Base-by-base conservation (phyloP, 345 rosid genomes). In the Pistacia vera region DNA sequence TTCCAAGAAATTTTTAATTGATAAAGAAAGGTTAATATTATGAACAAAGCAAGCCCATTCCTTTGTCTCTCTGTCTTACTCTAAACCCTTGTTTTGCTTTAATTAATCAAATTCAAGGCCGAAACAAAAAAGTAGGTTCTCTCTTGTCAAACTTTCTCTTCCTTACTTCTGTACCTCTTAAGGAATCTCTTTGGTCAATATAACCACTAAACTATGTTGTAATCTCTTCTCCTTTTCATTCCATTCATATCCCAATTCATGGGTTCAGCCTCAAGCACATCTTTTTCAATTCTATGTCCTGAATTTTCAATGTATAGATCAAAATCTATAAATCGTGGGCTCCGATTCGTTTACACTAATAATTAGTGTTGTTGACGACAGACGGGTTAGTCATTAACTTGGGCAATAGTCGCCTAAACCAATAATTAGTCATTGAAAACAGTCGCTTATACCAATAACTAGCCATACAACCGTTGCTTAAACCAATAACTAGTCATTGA, bases 41-140 rank as follows among this genome's bases (percentile, higher is more conserved):
- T 74, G 73, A 65, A 65, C 68, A 74, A 80, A 82, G 85, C 78
- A 79, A 80, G 73, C 68, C 76, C 81, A 70, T 72, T 78, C 73
- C 57, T 62, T 30, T 82, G 75, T 68, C 70, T 71, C 75, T 38
- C 35, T 70, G 65, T 84, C 51, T 5, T 75, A 28, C 38, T 28
- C 67, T 54, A 33, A 30, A 67, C 3, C n/a, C n/a, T 16, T 54
- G 57, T 54, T 54, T 14, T 54, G 57, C 57, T 54, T 16, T 3
- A 38, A 38, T 4, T 41, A 41, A 41, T 41, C 9, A 41, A 41
- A 41, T 41, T 38, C 41, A 41, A 41, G 2, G 41, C 41, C 5
- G 6, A 41, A 41, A 41, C 8, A 41, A 41, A 41, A 41, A 7
- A 8, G 46, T 7, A 41, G 46, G 46, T 41, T 41, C 46, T 75